Conservation (phyloP, 2,329 filamentous ascomycete genomes). For the Tolypocladium cylindrosporum region DNA sequence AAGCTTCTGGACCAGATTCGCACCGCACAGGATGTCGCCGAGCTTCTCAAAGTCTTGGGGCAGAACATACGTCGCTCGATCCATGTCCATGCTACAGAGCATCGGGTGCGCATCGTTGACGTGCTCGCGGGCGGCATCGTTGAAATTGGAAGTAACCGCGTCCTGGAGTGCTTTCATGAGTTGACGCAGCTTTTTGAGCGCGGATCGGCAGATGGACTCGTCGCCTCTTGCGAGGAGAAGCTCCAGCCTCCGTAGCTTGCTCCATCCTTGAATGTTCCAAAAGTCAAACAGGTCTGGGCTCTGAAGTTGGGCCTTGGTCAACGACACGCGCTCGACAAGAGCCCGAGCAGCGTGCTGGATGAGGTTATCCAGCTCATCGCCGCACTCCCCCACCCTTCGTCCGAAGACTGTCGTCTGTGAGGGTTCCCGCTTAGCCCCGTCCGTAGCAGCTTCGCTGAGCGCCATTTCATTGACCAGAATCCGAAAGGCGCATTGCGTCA, state of each 20-base stretch:
- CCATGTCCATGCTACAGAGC: slow-evolving; percentile 17
- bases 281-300: slow-evolving; percentile 21
- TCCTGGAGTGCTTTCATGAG: slow-evolving; percentile 13
- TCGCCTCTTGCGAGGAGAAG: slow-evolving; percentile 11
- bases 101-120: not conserved
- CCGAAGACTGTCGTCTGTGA: slow-evolving; percentile 29
- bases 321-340: slow-evolving; percentile 36
- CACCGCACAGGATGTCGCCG: slow-evolving; percentile 10
- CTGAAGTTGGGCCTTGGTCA: slow-evolving; percentile 18
- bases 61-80: slow-evolving; percentile 27
- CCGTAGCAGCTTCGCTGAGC: slow-evolving; percentile 26
- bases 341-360: slow-evolving; percentile 48
- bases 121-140: slow-evolving; percentile 2
- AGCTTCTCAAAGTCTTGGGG: slow-evolving; percentile 15
- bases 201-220: not conserved
- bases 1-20: slow-evolving; percentile 21
- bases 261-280: slow-evolving; percentile 23
- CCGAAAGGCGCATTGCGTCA: slow-evolving; percentile 41
- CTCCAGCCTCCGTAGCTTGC: slow-evolving; percentile 14
- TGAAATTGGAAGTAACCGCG: slow-evolving; percentile 9
- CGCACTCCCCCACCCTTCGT: slow-evolving; percentile 34
- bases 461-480: slow-evolving; percentile 56
- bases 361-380: slow-evolving; percentile 44
- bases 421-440: not conserved
- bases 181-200: slow-evolving; percentile 7